Evolutionary conservation across 768 basidiomycete genomes (phyloP), one percentile per base, ranked within the genome.

Genomic region (Serendipita vermifera): DNA sequence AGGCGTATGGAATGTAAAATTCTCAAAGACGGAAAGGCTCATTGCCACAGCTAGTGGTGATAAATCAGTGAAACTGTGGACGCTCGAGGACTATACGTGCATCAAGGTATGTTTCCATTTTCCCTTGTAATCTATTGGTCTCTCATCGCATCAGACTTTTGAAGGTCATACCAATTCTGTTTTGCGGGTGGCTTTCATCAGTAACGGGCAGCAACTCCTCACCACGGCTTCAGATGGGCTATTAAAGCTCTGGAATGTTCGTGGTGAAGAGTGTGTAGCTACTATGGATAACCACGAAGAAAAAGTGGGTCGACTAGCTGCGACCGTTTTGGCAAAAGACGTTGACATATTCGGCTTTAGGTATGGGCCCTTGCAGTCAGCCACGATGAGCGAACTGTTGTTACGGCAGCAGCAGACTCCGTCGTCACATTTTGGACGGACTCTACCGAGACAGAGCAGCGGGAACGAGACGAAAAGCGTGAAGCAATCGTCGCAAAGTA

Each of bases 151-250:
- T 27, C 81, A 91, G 76, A 98, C 96, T 20, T 92, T 98, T 63
- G 96, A 99, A 70, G 96, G 96, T 0, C 96, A 99, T 68, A 90
- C 91, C 5, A 98, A 97, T 68, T 96, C 96, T 11, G 91, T 99
- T 31, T 70, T 99, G 55, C 74, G 93, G 54, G 88, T 98, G 29
- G 90, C 92, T 64, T 98, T 96, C 67, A 65, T 97, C 39, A 86
- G 85, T 62, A 66, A 72, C 39, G 93, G 85, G 15, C 75, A 79
- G 75, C 92, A 96, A 70, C 72, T 99, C 36, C 84, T 91, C 43
- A 94, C 88, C 58, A 75, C 88, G 14, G 90, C 87, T 7, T 90
- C 92, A 14, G 96, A 99, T 67, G 96, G 96, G 32, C 71, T 99
- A 38, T 87, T 98, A 59, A 99, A 98, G 71, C 60, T 99, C 26